These are phyloP conservation scores for Pistacia vera DNA, from an alignment of 345 rosid genomes.

Conservation along the genomic window DNA sequence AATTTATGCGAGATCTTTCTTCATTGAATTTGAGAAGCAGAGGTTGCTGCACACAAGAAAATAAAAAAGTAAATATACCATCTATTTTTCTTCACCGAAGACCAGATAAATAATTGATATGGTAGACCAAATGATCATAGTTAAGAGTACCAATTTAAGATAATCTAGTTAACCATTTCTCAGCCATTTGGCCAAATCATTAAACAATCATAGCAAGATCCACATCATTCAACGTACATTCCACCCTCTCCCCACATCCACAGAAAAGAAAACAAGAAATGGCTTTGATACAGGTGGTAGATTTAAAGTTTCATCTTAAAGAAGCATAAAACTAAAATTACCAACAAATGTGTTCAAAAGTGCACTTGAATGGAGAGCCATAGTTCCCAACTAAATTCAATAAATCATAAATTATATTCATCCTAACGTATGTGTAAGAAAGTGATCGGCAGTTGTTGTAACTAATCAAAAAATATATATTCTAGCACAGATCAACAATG, in stretches of 20 bases:
- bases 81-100: constrained; percentile 12
- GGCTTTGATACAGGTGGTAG: background rate
- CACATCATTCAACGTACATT: background rate
- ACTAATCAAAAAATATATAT: background rate
- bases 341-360: background rate
- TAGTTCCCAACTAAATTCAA: constrained; percentile 1
- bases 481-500: background rate
- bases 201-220: background rate
- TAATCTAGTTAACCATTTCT: background rate
- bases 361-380: background rate
- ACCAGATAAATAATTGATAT: constrained; percentile 7
- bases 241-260: background rate
- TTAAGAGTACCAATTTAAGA: background rate
- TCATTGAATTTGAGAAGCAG: constrained; percentile 87
- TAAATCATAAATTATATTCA: background rate
- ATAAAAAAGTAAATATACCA: constrained; percentile 18
- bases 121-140: constrained; percentile 6
- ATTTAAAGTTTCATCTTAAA: background rate
- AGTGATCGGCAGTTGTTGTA: background rate
- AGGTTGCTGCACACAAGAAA: constrained; percentile 66
- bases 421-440: background rate
- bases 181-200: background rate
- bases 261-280: background rate
- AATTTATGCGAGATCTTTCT: constrained; percentile 76
- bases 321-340: background rate